These are phyloP conservation scores for Adansonia digitata DNA, from an alignment of 345 rosid species.

Conservation along the genomic window DNA sequence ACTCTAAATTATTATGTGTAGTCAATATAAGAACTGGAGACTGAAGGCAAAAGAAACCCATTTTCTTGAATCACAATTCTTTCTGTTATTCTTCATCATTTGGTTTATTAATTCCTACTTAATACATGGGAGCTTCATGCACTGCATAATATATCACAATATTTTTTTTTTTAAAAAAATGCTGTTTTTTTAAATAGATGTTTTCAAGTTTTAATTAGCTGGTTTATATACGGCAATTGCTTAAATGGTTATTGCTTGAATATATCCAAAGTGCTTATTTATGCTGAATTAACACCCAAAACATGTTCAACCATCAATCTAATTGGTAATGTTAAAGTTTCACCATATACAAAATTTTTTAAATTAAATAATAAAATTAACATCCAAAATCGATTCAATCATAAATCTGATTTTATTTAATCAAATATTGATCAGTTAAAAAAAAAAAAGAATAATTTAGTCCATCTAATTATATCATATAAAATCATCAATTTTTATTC, in stretches of 20 bases:
- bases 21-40: neutral
- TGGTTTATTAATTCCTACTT: neutral
- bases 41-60: conserved; percentile 11
- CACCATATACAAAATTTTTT: no score
- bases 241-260: neutral
- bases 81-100: neutral
- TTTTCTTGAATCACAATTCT: conserved; percentile 19
- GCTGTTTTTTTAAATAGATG: neutral
- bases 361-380: no score
- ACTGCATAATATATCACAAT: neutral
- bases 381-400: no score
- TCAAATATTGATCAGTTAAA: no score
- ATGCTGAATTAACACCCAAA: no score
- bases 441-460: no score
- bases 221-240: neutral
- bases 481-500: no score
- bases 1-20: neutral
- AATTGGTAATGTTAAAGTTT: no score
- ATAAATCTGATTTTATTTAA: no score
- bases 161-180: neutral
- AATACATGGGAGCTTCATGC: neutral
- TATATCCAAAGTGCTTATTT: no score
- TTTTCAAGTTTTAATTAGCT: neutral
- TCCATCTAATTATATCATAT: no score
- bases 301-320: no score